Conservation (phyloP, 2,329 filamentous ascomycete species). For the Scytalidium sp. region DNA sequence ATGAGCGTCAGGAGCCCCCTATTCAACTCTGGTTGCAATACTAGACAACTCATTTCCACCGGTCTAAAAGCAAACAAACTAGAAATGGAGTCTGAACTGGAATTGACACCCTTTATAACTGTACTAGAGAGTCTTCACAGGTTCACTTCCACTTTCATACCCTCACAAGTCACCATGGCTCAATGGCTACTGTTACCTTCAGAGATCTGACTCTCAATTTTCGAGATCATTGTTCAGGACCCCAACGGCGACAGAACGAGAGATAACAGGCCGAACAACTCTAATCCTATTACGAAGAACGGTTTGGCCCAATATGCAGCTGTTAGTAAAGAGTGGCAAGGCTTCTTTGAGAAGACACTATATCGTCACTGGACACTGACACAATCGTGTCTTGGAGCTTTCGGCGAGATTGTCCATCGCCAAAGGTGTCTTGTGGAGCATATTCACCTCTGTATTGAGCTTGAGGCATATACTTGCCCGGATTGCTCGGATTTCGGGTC, state of each 20-base stretch:
- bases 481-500: slow-evolving; percentile 12
- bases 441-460: slow-evolving; percentile 15
- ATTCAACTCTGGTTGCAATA: too few relatives aligned
- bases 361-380: slow-evolving; percentile 14
- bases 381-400: slow-evolving; percentile 11
- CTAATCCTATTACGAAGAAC: neutral
- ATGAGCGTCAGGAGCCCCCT: too few relatives aligned
- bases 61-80: too few relatives aligned
- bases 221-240: slow-evolving; percentile 12
- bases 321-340: slow-evolving; percentile 16
- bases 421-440: slow-evolving; percentile 14
- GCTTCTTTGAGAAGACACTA: slow-evolving; percentile 12
- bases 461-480: slow-evolving; percentile 13
- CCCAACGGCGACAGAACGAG: neutral
- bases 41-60: too few relatives aligned
- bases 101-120: too few relatives aligned
- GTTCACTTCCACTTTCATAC: too few relatives aligned
- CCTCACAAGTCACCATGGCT: neutral
- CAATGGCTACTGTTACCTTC: slow-evolving; percentile 4
- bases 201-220: slow-evolving; percentile 13
- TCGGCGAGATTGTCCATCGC: slow-evolving; percentile 14
- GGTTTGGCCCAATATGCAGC: slow-evolving; percentile 14
- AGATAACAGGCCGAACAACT: neutral
- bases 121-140: too few relatives aligned
- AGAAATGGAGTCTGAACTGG: too few relatives aligned